Percentiles rank a stretch among this genome's conserved stretches.
Evolutionary conservation across 805 yeast species (phyloP).

Genomic region (Yamadazyma laniorum): DNA sequence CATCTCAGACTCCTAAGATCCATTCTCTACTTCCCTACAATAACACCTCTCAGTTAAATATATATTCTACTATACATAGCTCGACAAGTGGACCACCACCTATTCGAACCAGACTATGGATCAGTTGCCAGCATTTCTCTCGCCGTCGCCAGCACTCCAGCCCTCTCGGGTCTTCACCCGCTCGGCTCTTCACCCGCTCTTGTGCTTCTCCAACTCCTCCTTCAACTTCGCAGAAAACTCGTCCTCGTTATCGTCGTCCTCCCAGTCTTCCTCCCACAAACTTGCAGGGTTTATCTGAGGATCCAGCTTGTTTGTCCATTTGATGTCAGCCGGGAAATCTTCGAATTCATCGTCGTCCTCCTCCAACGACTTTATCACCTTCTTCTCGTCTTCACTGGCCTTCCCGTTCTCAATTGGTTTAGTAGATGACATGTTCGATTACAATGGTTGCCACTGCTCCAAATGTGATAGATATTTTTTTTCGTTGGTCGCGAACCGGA

Average conservation of each 20-base stretch:
- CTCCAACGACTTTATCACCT: slow-evolving; percentile 69
- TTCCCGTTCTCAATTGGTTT: background rate
- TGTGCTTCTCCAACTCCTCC: slow-evolving; percentile 36
- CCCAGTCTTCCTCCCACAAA: slow-evolving; percentile 98
- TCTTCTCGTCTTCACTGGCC: slow-evolving; percentile 23
- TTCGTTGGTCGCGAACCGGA: no score
- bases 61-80: background rate
- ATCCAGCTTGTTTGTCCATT: slow-evolving; percentile 66
- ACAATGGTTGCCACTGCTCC: no score
- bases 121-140: background rate
- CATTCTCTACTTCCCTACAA: no score
- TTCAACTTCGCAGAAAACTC: slow-evolving; percentile 76
- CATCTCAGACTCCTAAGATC: no score
- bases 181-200: slow-evolving; percentile 1
- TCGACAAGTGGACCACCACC: no score
- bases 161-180: background rate
- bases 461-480: no score
- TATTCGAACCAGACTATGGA: no score
- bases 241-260: slow-evolving; percentile 89
- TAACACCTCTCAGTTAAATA: background rate
- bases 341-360: slow-evolving; percentile 98
- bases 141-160: background rate
- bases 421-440: no score
- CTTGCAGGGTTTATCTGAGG: slow-evolving; percentile 52
- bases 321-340: slow-evolving; percentile 84